phyloP scores from a whole-genome alignment of 2,329 filamentous ascomycete species.

The Incumbomyces lentus region DNA sequence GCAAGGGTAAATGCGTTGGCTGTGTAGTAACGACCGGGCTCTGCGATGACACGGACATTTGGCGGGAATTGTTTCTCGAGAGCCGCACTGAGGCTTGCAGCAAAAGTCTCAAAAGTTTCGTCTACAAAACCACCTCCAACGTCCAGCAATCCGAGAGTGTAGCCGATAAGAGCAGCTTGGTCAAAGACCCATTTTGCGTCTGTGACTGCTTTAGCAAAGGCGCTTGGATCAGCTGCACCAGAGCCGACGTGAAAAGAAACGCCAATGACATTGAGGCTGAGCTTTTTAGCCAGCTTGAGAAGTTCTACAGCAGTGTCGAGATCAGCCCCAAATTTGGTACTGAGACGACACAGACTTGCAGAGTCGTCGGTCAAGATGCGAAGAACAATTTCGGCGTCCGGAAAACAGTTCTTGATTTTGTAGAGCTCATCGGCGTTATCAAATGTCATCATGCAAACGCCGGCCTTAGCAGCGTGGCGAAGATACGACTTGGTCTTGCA shows the following conservation, averaged over 20 bases:
- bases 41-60: constrained; percentile 76
- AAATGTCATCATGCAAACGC: constrained; percentile 97
- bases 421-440: constrained; percentile 96
- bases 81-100: constrained; percentile 64
- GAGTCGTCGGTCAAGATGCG: constrained; percentile 96
- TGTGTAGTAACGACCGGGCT: constrained; percentile 95
- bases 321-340: constrained; percentile 92
- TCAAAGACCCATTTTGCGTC: constrained; percentile 86
- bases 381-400: constrained; percentile 79
- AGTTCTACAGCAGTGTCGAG: constrained; percentile 71
- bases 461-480: constrained; percentile 71
- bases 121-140: constrained; percentile 88
- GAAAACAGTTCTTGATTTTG: constrained; percentile 90
- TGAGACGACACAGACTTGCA: constrained; percentile 83
- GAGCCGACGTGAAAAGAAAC: constrained; percentile 98
- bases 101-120: constrained; percentile 87
- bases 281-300: constrained; percentile 65
- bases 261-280: constrained; percentile 83
- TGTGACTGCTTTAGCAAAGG: constrained; percentile 80
- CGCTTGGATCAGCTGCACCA: constrained; percentile 83
- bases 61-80: constrained; percentile 83
- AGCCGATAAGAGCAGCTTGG: constrained; percentile 66
- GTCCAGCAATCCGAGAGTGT: constrained; percentile 75
- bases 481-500: constrained; percentile 99
- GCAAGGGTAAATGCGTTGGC: constrained; percentile 87